A percentile compares a stretch with the other conserved stretches of the same genome.
These are phyloP conservation scores for Hypocreales sp. DNA, from an alignment of 2,329 filamentous ascomycete genomes.

Conservation along the genomic window DNA sequence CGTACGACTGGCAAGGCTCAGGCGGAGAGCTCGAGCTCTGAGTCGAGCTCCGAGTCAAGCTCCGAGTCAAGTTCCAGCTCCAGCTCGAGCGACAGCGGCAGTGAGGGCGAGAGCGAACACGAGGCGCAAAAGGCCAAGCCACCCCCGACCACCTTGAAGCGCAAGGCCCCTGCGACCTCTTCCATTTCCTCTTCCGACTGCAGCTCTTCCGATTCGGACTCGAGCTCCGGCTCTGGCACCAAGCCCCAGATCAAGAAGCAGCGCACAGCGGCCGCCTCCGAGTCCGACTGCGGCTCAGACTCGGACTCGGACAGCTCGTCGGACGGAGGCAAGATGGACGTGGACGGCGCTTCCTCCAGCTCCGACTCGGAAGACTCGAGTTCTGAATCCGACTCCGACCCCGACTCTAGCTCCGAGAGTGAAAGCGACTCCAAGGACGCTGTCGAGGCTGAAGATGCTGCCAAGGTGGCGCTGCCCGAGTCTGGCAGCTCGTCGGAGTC, in stretches of 20 bases:
- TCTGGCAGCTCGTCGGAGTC: constrained; percentile 23
- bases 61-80: constrained; percentile 13
- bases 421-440: constrained; percentile 6
- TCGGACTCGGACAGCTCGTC: constrained; percentile 6
- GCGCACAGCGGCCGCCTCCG: constrained; percentile 17
- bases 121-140: constrained; percentile 9
- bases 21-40: constrained; percentile 7
- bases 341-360: constrained; percentile 16
- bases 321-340: constrained; percentile 5
- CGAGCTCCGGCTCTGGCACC: constrained; percentile 28
- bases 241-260: constrained; percentile 37
- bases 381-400: constrained; percentile 24
- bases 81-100: constrained; percentile 12
- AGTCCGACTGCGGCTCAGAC: constrained; percentile 4
- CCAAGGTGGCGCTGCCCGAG: constrained; percentile 25
- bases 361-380: constrained; percentile 11
- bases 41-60: neutral
- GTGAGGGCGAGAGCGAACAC: constrained; percentile 10
- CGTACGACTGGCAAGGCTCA: too few species aligned
- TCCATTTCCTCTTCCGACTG: constrained; percentile 6
- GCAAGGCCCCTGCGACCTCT: constrained; percentile 18
- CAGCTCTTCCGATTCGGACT: constrained; percentile 16
- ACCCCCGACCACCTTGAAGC: constrained; percentile 19
- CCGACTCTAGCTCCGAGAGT: constrained; percentile 18
- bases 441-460: constrained; percentile 20